Percentiles rank a stretch among this genome's conserved stretches.
Conservation (phyloP, 2,329 filamentous ascomycete genomes). For the Coniella vitis region DNA sequence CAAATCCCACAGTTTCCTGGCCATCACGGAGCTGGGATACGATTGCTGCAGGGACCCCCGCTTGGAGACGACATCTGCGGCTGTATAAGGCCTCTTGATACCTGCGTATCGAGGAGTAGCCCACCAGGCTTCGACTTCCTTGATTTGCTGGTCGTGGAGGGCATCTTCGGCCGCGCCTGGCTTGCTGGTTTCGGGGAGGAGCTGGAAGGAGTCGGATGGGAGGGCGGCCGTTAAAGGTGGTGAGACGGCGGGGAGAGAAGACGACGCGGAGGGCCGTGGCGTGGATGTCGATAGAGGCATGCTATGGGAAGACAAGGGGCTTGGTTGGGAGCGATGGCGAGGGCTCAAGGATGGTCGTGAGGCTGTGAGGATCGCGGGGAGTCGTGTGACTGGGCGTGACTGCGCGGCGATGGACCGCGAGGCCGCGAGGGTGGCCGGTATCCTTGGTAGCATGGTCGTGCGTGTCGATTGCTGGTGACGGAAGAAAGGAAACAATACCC, state of each 20-base stretch:
- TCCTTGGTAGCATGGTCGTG: slow-evolving; percentile 12
- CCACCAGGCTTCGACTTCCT: slow-evolving; percentile 90
- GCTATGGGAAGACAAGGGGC: slow-evolving; percentile 25
- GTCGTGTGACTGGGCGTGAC: not conserved
- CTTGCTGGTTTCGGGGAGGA: slow-evolving; percentile 72
- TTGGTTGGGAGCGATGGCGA: slow-evolving; percentile 28
- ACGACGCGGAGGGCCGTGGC: slow-evolving; percentile 22
- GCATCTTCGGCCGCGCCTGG: slow-evolving; percentile 74
- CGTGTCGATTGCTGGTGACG: too few species aligned
- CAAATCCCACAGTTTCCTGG: slow-evolving; percentile 86
- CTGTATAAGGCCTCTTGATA: slow-evolving; percentile 86
- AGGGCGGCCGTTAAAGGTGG: slow-evolving; percentile 55
- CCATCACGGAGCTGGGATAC: slow-evolving; percentile 92
- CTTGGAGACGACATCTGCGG: slow-evolving; percentile 89
- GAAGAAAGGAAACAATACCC: too few species aligned
- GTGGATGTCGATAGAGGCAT: slow-evolving; percentile 41
- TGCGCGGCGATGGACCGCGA: not conserved
- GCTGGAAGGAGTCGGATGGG: slow-evolving; percentile 75
- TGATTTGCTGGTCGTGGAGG: slow-evolving; percentile 75
- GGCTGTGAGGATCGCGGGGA: not conserved
- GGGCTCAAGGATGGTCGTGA: too few species aligned
- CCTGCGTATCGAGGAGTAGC: slow-evolving; percentile 73
- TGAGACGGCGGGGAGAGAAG: slow-evolving; percentile 43
- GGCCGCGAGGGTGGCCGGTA: slow-evolving; percentile 8
- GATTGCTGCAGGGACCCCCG: slow-evolving; percentile 78